Evolutionary conservation across 768 basidiomycete genomes (phyloP).

Genomic region (Auricularia auricula-judae): DNA sequence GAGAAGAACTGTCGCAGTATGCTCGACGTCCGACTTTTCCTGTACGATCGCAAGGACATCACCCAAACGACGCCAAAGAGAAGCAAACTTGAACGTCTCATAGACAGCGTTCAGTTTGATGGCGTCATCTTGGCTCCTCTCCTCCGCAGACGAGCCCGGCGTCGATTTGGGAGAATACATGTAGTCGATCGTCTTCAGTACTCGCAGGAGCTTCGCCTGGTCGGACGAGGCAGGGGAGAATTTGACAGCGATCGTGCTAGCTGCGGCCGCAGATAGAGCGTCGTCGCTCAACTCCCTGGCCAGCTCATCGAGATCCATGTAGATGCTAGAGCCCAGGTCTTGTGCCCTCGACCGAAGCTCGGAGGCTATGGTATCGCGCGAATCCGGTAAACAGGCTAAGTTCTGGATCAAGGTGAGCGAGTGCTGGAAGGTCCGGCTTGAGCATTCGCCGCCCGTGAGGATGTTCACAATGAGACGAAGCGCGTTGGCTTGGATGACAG

Average conservation of each 20-base stretch:
- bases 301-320: slow-evolving; percentile 69
- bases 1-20: slow-evolving; percentile 84
- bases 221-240: slow-evolving; percentile 91
- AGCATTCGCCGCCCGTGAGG: slow-evolving; percentile 94
- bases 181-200: slow-evolving; percentile 95
- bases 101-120: slow-evolving; percentile 85
- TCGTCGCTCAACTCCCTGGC: slow-evolving; percentile 43
- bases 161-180: slow-evolving; percentile 63
- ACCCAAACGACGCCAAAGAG: slow-evolving; percentile 83
- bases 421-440: slow-evolving; percentile 90
- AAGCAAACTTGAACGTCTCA: slow-evolving; percentile 81
- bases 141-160: slow-evolving; percentile 26
- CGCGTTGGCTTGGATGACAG: slow-evolving; percentile 75
- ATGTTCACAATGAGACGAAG: slow-evolving; percentile 92
- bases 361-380: slow-evolving; percentile 77
- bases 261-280: slow-evolving; percentile 38
- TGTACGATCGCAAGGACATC: slow-evolving; percentile 80
- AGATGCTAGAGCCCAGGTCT: slow-evolving; percentile 69
- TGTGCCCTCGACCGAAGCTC: slow-evolving; percentile 82
- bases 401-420: slow-evolving; percentile 88
- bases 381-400: slow-evolving; percentile 78
- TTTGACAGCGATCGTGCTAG: slow-evolving; percentile 66
- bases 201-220: slow-evolving; percentile 91
- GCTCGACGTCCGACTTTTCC: slow-evolving; percentile 66
- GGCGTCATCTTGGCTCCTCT: slow-evolving; percentile 32